These are phyloP conservation scores for Lactuca sativa DNA, from an alignment of 129 eudicot genomes.

Conservation along the genomic window DNA sequence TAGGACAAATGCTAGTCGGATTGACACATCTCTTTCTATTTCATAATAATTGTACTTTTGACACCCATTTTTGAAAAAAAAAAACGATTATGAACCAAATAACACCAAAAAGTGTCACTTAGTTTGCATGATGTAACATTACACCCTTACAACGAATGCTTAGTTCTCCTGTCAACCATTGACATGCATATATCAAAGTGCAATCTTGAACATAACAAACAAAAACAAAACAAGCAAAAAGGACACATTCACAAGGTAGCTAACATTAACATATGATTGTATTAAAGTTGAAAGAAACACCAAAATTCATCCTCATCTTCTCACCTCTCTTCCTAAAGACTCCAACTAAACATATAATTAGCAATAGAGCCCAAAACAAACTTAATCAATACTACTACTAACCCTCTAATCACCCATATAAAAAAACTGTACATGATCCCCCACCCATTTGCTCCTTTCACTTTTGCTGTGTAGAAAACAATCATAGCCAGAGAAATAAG, in stretches of 20 bases:
- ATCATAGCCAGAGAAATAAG: slow-evolving; percentile 49
- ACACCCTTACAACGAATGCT: too few relatives aligned
- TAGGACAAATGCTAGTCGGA: too few relatives aligned
- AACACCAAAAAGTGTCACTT: too few relatives aligned
- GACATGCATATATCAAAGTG: too few relatives aligned
- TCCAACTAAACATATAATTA: neutral
- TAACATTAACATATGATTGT: neutral
- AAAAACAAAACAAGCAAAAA: neutral
- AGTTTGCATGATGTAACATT: too few relatives aligned
- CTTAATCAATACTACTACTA: neutral
- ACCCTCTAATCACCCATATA: too few relatives aligned
- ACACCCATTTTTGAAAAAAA: too few relatives aligned
- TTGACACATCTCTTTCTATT: too few relatives aligned
- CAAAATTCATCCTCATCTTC: neutral
- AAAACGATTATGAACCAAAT: too few relatives aligned
- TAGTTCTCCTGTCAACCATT: too few relatives aligned
- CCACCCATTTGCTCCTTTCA: neutral
- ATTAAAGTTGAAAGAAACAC: slow-evolving; percentile 19
- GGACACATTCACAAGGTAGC: neutral
- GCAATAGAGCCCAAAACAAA: neutral
- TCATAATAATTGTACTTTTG: too few relatives aligned
- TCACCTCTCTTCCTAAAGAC: neutral
- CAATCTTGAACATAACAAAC: neutral
- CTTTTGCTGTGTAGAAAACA: slow-evolving; percentile 23
- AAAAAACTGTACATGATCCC: slow-evolving; percentile 22